Evolutionary conservation across 2,329 filamentous ascomycete species (phyloP).

Genomic region (Byssothecium circinans): DNA sequence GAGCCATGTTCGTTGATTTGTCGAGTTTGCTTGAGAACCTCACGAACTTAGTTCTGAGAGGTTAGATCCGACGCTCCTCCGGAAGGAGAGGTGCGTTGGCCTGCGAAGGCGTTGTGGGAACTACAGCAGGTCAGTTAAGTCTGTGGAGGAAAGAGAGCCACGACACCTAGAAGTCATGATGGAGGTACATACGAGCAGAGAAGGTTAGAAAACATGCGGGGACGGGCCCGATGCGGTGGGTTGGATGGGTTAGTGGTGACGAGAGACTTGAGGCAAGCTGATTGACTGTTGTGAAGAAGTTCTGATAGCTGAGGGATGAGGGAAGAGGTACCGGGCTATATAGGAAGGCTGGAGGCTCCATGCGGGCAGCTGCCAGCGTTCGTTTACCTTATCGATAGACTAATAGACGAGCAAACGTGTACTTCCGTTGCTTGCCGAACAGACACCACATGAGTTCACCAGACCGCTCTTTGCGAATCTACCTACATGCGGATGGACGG

Average conservation of each 20-base stretch:
- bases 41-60: conserved; percentile 40
- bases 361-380: not conserved
- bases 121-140: conserved; percentile 52
- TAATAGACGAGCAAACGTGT: not conserved
- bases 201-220: conserved; percentile 91
- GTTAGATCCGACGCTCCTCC: conserved; percentile 72
- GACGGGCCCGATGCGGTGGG: conserved; percentile 44
- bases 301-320: conserved; percentile 10
- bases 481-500: not conserved
- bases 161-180: no score
- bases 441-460: conserved; percentile 8
- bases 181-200: conserved; percentile 80
- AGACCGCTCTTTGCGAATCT: conserved; percentile 7
- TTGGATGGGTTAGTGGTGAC: conserved; percentile 12
- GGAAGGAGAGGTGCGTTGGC: conserved; percentile 87
- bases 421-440: conserved; percentile 12
- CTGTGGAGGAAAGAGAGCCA: conserved; percentile 3
- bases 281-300: conserved; percentile 4
- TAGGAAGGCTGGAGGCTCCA: not conserved
- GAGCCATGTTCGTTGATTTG: conserved; percentile 71
- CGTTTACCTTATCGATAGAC: not conserved
- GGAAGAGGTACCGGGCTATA: not conserved
- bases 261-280: conserved; percentile 8
- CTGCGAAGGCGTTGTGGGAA: conserved; percentile 93
- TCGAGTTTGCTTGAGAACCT: conserved; percentile 24